Evolutionary conservation across 371 early-diverging fungal genomes (phyloP).

Genomic region (Coemansia sp.): DNA sequence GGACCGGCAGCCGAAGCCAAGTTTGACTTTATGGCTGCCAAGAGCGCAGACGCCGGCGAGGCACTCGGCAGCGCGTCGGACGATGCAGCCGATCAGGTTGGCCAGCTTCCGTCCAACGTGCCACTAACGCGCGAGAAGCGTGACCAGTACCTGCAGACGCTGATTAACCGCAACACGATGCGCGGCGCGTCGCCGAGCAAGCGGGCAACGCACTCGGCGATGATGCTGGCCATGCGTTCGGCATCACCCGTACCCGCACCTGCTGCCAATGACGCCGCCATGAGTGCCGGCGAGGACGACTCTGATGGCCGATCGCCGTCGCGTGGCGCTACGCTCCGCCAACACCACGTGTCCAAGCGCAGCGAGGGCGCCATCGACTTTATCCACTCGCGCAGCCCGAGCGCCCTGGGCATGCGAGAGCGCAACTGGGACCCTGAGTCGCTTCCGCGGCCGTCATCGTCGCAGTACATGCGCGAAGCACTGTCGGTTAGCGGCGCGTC

Average conservation of each 20-base stretch:
- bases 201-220: constrained; percentile 24
- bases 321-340: neutral
- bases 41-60: constrained; percentile 1
- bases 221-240: constrained; percentile 29
- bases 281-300: constrained; percentile 24
- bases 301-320: neutral
- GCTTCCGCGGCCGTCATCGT: constrained; percentile 19
- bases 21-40: neutral
- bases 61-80: constrained; percentile 6
- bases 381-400: constrained; percentile 15
- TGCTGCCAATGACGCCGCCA: neutral
- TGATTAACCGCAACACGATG: constrained; percentile 46
- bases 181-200: constrained; percentile 36
- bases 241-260: constrained; percentile 24
- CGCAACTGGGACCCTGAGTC: constrained; percentile 7
- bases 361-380: constrained; percentile 42
- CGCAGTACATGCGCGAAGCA: constrained; percentile 27
- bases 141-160: constrained; percentile 47
- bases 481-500: constrained; percentile 28
- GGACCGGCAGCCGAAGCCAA: neutral
- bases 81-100: neutral
- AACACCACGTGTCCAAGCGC: constrained; percentile 40
- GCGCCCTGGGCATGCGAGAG: constrained; percentile 21
- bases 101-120: constrained; percentile 22
- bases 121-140: constrained; percentile 48